Conservation (phyloP, 1,284 basidiomycete species). For the Ustilago vetiveriae region DNA sequence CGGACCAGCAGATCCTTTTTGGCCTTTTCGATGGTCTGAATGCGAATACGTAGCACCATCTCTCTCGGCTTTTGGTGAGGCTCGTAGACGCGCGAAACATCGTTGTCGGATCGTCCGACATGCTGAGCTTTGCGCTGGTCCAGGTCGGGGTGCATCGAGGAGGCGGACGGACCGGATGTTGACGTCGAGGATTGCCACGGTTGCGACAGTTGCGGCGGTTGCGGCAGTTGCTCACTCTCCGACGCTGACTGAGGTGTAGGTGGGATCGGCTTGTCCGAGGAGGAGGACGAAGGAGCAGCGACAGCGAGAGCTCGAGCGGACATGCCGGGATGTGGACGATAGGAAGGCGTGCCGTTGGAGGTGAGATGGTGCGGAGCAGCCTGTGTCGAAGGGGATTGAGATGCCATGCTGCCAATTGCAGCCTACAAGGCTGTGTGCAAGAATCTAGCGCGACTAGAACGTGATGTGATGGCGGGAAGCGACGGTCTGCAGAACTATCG, state of each 20-base stretch:
- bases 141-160: constrained; percentile 29
- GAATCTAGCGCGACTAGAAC: no score
- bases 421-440: no score
- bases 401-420: not conserved
- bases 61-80: constrained; percentile 40
- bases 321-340: constrained; percentile 23
- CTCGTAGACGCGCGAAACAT: constrained; percentile 32
- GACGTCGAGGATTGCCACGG: not conserved
- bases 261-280: constrained; percentile 31
- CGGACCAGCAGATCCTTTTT: constrained; percentile 51
- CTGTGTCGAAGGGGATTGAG: constrained; percentile 6
- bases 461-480: no score
- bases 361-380: not conserved
- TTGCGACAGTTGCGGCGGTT: not conserved
- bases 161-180: not conserved
- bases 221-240: not conserved
- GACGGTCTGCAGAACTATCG: no score
- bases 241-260: constrained; percentile 12
- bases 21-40: constrained; percentile 47
- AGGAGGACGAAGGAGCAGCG: no score
- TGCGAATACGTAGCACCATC: constrained; percentile 39
- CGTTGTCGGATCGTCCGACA: constrained; percentile 7
- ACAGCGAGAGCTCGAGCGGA: not conserved
- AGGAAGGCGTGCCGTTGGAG: constrained; percentile 7
- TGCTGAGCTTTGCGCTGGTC: constrained; percentile 33